These are phyloP conservation scores for Zymoseptoria passerinii DNA, from an alignment of 2,329 filamentous ascomycete species.

Conservation along the genomic window DNA sequence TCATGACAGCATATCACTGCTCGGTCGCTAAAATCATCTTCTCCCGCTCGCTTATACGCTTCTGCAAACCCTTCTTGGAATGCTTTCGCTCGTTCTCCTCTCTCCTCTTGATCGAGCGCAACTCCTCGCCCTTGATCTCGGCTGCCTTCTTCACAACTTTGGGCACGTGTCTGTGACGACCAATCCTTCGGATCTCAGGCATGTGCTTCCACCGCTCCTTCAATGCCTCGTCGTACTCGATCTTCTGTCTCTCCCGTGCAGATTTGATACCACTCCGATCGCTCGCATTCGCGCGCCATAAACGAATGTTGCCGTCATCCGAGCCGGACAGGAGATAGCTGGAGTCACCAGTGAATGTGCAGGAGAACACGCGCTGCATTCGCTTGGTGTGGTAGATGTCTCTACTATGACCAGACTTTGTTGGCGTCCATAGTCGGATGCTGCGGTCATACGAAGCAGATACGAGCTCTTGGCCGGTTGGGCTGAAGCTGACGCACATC, in stretches of 20 bases:
- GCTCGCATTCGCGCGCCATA: slow-evolving; percentile 86
- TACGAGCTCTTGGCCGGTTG: slow-evolving; percentile 88
- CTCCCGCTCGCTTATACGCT: slow-evolving; percentile 71
- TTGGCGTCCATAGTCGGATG: slow-evolving; percentile 71
- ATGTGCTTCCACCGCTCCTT: slow-evolving; percentile 83
- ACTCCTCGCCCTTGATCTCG: slow-evolving; percentile 87
- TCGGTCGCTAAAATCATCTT: slow-evolving; percentile 77
- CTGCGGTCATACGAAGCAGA: slow-evolving; percentile 84
- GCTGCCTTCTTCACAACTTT: slow-evolving; percentile 91
- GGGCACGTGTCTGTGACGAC: slow-evolving; percentile 81
- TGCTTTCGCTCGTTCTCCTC: slow-evolving; percentile 95
- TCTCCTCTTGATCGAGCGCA: slow-evolving; percentile 76
- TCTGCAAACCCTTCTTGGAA: slow-evolving; percentile 70
- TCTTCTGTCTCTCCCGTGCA: slow-evolving; percentile 71
- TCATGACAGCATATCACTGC: slow-evolving; percentile 34
- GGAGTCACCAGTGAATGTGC: slow-evolving; percentile 77
- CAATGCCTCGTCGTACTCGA: slow-evolving; percentile 86
- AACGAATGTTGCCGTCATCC: slow-evolving; percentile 82
- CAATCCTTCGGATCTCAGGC: slow-evolving; percentile 89
- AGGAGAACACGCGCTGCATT: slow-evolving; percentile 89
- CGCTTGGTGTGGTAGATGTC: slow-evolving; percentile 97
- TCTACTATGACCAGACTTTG: slow-evolving; percentile 65
- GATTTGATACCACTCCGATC: slow-evolving; percentile 78
- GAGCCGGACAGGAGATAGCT: slow-evolving; percentile 85
- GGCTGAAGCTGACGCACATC: slow-evolving; percentile 93